A percentile compares a stretch with the other conserved stretches of the same genome.
These are phyloP conservation scores for Coemansia sp. DNA, from an alignment of 192 early-diverging fungal species.

Conservation along the genomic window DNA sequence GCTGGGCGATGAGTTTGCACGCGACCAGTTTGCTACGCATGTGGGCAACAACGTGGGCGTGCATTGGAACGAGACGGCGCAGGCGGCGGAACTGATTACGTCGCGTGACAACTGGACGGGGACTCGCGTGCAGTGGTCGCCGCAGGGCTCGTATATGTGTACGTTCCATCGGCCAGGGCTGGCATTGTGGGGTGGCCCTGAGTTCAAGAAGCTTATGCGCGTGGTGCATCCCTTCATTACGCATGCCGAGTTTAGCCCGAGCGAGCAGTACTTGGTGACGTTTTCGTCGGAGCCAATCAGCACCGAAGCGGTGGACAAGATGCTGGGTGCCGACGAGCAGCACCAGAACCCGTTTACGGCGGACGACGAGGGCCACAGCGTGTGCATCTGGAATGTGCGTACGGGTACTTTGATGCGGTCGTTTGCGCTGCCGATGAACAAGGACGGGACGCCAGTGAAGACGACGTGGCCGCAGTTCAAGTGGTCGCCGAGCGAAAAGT, in stretches of 20 bases:
- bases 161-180: conserved; percentile 95
- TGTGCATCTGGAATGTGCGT: conserved; percentile 87
- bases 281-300: conserved; percentile 85
- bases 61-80: conserved; percentile 88
- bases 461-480: conserved; percentile 91
- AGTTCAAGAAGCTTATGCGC: conserved; percentile 86
- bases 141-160: conserved; percentile 87
- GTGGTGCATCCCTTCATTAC: conserved; percentile 90
- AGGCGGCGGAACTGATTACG: conserved; percentile 68
- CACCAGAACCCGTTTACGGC: conserved; percentile 69
- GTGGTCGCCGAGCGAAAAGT: conserved; percentile 92
- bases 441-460: conserved; percentile 56
- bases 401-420: conserved; percentile 86
- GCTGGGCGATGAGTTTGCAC: conserved; percentile 77
- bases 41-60: conserved; percentile 81
- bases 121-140: conserved; percentile 92
- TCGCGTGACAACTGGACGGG: conserved; percentile 86
- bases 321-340: conserved; percentile 57
- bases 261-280: conserved; percentile 91
- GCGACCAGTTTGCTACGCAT: conserved; percentile 92
- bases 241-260: conserved; percentile 90
- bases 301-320: conserved; percentile 50
- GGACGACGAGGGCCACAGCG: conserved; percentile 72
- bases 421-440: conserved; percentile 63
- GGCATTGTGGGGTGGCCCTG: conserved; percentile 93